Evolutionary conservation across 495 filamentous ascomycete genomes (phyloP).

Genomic region (Friedmanniomyces endolithicus): DNA sequence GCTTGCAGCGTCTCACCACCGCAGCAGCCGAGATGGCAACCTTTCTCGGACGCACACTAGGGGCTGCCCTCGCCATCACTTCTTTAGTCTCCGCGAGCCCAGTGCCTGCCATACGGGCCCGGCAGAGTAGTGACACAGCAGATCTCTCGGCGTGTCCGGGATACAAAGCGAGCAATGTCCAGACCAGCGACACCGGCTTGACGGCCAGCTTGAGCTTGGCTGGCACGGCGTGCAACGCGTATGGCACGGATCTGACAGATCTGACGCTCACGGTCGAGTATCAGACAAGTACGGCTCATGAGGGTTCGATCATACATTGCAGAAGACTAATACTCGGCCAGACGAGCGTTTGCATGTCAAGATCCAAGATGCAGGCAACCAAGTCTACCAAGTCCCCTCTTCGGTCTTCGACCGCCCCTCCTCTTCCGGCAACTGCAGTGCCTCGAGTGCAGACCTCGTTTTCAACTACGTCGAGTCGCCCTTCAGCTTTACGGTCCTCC

Average conservation of each 20-base stretch:
- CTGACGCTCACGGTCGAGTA: slow-evolving; percentile 18
- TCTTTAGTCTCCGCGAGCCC: neutral
- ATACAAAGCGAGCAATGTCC: slow-evolving; percentile 21
- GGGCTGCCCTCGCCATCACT: neutral
- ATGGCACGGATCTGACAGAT: slow-evolving; percentile 17
- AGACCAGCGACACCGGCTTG: slow-evolving; percentile 1
- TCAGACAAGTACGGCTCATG: slow-evolving; percentile 7
- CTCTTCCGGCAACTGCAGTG: slow-evolving; percentile 5
- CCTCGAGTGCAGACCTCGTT: slow-evolving; percentile 38
- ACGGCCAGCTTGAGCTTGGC: slow-evolving; percentile 19
- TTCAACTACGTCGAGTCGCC: slow-evolving; percentile 56
- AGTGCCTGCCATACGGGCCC: neutral
- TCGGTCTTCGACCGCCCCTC: slow-evolving; percentile 54
- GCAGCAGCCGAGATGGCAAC: slow-evolving; percentile 1
- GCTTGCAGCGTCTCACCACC: neutral
- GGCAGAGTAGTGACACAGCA: neutral
- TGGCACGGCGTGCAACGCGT: slow-evolving; percentile 19
- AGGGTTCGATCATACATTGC: neutral
- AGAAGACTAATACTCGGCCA: neutral
- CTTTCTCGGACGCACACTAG: neutral
- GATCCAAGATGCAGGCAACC: slow-evolving; percentile 63
- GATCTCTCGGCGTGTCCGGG: slow-evolving; percentile 18
- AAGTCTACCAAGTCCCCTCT: slow-evolving; percentile 68
- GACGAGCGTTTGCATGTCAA: slow-evolving; percentile 61
- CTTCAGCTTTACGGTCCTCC: slow-evolving; percentile 65